These are phyloP conservation scores for Glycine soja DNA, from an alignment of 306 rosid genomes.

Conservation along the genomic window DNA sequence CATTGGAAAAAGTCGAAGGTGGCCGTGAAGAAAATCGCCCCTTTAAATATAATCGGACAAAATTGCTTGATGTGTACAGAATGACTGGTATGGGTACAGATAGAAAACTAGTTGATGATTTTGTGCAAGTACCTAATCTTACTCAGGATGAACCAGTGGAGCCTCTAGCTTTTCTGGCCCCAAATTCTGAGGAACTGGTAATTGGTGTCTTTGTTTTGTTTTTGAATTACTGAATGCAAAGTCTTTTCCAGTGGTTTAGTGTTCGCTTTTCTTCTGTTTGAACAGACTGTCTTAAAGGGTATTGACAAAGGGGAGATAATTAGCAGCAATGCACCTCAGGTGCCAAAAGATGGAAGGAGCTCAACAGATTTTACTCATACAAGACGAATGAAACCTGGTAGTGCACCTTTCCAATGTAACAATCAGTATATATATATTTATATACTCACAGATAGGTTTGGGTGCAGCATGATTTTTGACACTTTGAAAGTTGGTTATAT, in stretches of 20 bases:
- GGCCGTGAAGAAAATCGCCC: constrained; percentile 65
- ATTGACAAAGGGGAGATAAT: constrained; percentile 91
- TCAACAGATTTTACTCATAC: constrained; percentile 66
- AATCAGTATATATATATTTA: background rate
- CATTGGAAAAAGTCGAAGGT: constrained; percentile 60
- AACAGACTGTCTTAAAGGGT: constrained; percentile 78
- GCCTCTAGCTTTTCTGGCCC: constrained; percentile 77
- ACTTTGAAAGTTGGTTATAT: constrained; percentile 47
- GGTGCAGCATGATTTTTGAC: constrained; percentile 28
- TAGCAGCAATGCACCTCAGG: constrained; percentile 87
- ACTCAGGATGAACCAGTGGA: constrained; percentile 73
- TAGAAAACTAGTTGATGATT: constrained; percentile 63
- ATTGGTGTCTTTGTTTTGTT: constrained; percentile 19
- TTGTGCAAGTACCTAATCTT: constrained; percentile 74
- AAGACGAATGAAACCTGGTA: constrained; percentile 79
- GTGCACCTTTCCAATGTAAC: constrained; percentile 48
- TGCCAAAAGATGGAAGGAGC: constrained; percentile 75
- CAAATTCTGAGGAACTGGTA: constrained; percentile 90
- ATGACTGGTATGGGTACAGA: constrained; percentile 56
- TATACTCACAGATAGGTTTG: constrained; percentile 27
- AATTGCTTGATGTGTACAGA: constrained; percentile 84
- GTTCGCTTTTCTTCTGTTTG: constrained; percentile 45
- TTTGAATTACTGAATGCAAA: constrained; percentile 26
- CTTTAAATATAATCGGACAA: constrained; percentile 74
- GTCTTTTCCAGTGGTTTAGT: constrained; percentile 46